Conservation (phyloP, 73 alveolate genomes). For the Blepharisma stoltei region DNA sequence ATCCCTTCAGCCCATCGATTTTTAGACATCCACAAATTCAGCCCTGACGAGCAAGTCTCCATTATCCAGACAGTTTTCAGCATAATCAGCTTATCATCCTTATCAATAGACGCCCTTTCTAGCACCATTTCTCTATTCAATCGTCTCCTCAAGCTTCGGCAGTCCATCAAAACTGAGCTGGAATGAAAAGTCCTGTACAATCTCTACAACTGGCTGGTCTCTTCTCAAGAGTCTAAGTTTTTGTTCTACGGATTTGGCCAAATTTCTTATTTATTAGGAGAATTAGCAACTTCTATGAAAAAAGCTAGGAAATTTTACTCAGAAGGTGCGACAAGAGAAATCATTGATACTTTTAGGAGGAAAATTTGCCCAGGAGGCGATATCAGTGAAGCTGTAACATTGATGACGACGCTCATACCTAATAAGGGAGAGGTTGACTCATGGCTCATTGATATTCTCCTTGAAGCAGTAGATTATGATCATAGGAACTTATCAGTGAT, state of each 20-base stretch:
- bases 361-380: conserved; percentile 23
- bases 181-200: neutral
- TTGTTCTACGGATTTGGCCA: neutral
- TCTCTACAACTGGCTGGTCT: neutral
- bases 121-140: neutral
- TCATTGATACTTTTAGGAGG: neutral
- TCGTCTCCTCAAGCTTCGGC: neutral
- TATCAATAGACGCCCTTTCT: conserved; percentile 23
- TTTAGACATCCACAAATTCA: conserved; percentile 18
- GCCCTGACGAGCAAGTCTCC: neutral
- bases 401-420: neutral
- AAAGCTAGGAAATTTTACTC: neutral
- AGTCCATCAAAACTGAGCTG: neutral
- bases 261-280: neutral
- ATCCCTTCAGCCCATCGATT: conserved; percentile 20
- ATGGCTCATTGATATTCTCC: neutral
- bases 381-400: neutral
- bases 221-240: neutral
- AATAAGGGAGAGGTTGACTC: neutral
- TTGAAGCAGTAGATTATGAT: neutral
- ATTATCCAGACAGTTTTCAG: neutral
- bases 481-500: neutral
- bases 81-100: neutral
- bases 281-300: neutral
- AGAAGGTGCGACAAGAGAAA: neutral